phyloP scores from a whole-genome alignment of 805 yeast species.

The Pichia exigua region DNA sequence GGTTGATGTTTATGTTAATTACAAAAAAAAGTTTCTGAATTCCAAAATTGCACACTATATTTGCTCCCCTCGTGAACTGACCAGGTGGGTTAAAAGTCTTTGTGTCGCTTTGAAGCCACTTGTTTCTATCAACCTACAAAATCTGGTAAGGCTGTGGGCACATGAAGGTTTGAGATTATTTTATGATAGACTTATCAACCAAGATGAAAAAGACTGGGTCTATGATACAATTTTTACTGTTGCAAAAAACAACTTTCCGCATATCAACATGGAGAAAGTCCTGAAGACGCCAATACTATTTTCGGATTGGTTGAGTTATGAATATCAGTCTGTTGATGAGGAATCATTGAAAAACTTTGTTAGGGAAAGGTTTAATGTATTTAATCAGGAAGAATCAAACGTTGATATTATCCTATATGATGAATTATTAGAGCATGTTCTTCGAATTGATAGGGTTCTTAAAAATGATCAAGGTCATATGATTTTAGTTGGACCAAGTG shows the following conservation, averaged over 20 bases:
- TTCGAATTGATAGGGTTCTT: conserved; percentile 75
- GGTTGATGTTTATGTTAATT: conserved; percentile 49
- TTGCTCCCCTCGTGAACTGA: conserved; percentile 84
- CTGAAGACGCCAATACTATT: conserved; percentile 50
- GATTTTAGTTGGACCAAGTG: conserved; percentile 74
- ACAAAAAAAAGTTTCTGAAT: conserved; percentile 34
- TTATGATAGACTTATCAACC: conserved; percentile 55
- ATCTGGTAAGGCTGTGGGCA: conserved; percentile 59
- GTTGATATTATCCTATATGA: conserved; percentile 55
- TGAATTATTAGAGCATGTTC: conserved; percentile 63
- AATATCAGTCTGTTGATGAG: conserved; percentile 48
- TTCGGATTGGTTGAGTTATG: conserved; percentile 67
- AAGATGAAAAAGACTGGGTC: conserved; percentile 44
- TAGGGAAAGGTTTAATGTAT: conserved; percentile 54
- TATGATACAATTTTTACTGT: conserved; percentile 28
- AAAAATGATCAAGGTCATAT: conserved; percentile 86
- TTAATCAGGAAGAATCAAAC: conserved; percentile 72
- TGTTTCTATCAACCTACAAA: conserved; percentile 29
- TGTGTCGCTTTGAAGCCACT: conserved; percentile 28
- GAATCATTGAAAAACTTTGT: conserved; percentile 46
- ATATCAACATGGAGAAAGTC: conserved; percentile 29
- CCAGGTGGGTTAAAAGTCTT: conserved; percentile 81
- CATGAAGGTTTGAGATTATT: conserved; percentile 78
- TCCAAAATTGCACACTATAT: conserved; percentile 50
- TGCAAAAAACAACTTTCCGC: conserved; percentile 38